Conservation (phyloP, 2,329 filamentous ascomycete species). For the Fusarium sp. region DNA sequence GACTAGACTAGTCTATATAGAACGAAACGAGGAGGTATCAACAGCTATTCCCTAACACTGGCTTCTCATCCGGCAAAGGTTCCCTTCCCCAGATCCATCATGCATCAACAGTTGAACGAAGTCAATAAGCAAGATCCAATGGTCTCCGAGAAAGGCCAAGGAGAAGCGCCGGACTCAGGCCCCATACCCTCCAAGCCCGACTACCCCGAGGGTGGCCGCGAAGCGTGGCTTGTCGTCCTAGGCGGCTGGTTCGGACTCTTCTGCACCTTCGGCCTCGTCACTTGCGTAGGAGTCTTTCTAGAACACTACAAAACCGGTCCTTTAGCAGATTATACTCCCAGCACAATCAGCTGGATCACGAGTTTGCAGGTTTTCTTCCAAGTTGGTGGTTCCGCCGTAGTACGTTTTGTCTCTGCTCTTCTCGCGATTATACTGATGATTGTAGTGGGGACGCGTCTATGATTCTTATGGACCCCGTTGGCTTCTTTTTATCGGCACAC, state of each 20-base stretch:
- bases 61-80: too few species aligned
- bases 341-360: neutral
- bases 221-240: neutral
- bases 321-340: rapidly evolving
- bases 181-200: rapidly evolving
- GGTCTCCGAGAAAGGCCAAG: rapidly evolving
- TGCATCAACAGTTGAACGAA: too few species aligned
- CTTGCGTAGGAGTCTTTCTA: neutral
- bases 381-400: neutral
- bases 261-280: neutral
- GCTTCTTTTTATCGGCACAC: neutral
- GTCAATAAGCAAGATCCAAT: neutral
- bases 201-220: neutral
- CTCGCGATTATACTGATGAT: rapidly evolving
- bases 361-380: neutral
- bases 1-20: neutral
- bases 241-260: constrained; percentile 7
- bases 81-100: too few species aligned
- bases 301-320: neutral
- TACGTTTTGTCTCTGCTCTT: too few species aligned
- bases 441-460: neutral
- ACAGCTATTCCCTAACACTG: too few species aligned
- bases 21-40: neutral
- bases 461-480: constrained; percentile 1
- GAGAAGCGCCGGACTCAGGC: too few species aligned